phyloP scores from a whole-genome alignment of 257 asterid species.

The Paulownia fortunei region DNA sequence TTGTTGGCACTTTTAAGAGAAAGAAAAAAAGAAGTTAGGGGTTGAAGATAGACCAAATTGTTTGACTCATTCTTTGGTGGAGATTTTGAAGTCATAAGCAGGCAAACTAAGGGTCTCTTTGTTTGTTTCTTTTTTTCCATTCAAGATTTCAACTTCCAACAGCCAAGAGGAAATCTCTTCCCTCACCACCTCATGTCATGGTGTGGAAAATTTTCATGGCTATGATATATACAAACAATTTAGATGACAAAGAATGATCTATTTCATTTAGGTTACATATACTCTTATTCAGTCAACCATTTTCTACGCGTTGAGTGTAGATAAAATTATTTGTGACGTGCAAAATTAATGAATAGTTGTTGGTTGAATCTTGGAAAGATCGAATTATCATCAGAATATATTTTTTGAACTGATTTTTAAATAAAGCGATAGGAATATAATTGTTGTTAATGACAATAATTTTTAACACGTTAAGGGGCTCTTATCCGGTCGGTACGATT shows the following conservation, averaged over 20 bases:
- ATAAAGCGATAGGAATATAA: too few species aligned
- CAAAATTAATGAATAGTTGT: too few species aligned
- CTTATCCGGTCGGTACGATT: too few species aligned
- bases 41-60: constrained; percentile 29
- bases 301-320: background rate
- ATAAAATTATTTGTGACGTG: background rate
- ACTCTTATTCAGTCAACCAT: background rate
- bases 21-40: background rate
- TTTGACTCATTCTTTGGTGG: constrained; percentile 27
- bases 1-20: constrained; percentile 1
- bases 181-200: constrained; percentile 25
- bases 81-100: constrained; percentile 29
- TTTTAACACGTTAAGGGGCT: too few species aligned
- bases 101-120: constrained; percentile 22
- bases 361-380: background rate
- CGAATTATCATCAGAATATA: background rate
- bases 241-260: constrained; percentile 11
- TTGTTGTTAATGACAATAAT: too few species aligned
- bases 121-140: background rate
- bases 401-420: too few species aligned
- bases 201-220: constrained; percentile 23
- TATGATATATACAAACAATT: constrained; percentile 19
- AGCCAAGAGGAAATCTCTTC: background rate
- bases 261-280: background rate
- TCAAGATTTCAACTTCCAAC: constrained; percentile 5